Evolutionary conservation across 805 yeast species (phyloP).

Genomic region (Metschnikowia noctiluminum): DNA sequence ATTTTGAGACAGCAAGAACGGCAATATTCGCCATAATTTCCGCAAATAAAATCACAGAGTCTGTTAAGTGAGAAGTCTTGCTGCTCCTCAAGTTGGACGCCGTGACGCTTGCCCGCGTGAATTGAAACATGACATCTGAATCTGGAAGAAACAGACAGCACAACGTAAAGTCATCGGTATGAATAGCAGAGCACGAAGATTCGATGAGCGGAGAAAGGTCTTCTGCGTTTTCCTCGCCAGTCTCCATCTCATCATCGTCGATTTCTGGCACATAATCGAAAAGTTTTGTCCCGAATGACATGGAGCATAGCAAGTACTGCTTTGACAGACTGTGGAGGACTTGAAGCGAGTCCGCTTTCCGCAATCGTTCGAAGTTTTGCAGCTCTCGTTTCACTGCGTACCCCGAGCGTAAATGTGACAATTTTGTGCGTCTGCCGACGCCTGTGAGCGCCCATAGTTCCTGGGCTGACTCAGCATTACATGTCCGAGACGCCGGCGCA

Average conservation of each 20-base stretch:
- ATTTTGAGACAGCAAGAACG: neutral
- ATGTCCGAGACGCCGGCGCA: slow-evolving; percentile 18
- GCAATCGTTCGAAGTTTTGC: slow-evolving; percentile 26
- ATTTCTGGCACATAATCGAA: slow-evolving; percentile 29
- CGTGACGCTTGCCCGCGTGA: slow-evolving; percentile 21
- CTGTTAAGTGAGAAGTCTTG: neutral
- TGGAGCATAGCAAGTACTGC: slow-evolving; percentile 31
- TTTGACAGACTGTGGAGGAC: slow-evolving; percentile 17
- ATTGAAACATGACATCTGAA: slow-evolving; percentile 23
- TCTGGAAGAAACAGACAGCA: slow-evolving; percentile 12
- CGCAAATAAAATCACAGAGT: slow-evolving; percentile 6
- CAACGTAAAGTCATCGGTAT: slow-evolving; percentile 17
- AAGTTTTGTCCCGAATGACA: slow-evolving; percentile 37
- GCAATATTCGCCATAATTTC: slow-evolving; percentile 4
- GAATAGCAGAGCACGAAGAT: slow-evolving; percentile 19
- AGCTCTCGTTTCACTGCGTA: slow-evolving; percentile 25
- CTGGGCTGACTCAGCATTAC: slow-evolving; percentile 22
- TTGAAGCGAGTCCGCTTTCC: slow-evolving; percentile 27
- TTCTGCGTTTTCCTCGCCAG: slow-evolving; percentile 1
- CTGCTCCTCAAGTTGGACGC: slow-evolving; percentile 20
- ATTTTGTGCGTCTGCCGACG: slow-evolving; percentile 29
- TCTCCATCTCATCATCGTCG: slow-evolving; percentile 25
- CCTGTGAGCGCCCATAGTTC: slow-evolving; percentile 46
- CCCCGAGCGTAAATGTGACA: slow-evolving; percentile 34
- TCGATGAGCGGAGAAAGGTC: slow-evolving; percentile 26